Base-by-base conservation (phyloP, 1,284 basidiomycete species). In the Papiliotrema laurentii region DNA sequence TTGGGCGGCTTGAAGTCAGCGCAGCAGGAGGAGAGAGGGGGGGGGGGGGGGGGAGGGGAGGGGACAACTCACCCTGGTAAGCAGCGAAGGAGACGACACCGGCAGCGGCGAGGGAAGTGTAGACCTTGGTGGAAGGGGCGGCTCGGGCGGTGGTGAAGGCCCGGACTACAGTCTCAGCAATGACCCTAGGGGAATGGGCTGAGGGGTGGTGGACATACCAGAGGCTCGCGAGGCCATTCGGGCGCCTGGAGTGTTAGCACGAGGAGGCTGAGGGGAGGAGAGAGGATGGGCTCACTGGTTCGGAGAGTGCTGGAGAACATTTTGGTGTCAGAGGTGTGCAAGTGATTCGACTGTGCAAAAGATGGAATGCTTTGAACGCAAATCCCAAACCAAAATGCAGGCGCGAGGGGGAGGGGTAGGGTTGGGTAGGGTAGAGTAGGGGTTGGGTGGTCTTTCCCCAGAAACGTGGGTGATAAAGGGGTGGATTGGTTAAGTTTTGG, bases 291-390 rank as follows among this genome's bases (percentile, higher is more conserved):
- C 63, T 30, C 35, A 66, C 66, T 63, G 49, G 61, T 59, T 51
- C 67, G 60, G 56, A 69, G 51, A 43, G 67, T 59, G 63, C 59
- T 64, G 58, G 61, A 50, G 56, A 69, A 65, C 67, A 69, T 69
- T 37, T 46, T 61, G 41, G 28, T 48, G 47, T 25, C n/a, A n/a
- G 43, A 18, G 30, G 30, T 31, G 16, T 31, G 30, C 16, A 31
- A 16, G n/a, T n/a, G n/a, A n/a, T n/a, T n/a, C n/a, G n/a, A n/a
- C n/a, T n/a, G n/a, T n/a, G n/a, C n/a, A n/a, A n/a, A n/a, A n/a
- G n/a, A n/a, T n/a, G n/a, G n/a, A n/a, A n/a, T n/a, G n/a, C n/a
- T n/a, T n/a, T n/a, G n/a, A n/a, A n/a, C n/a, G n/a, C n/a, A n/a
- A n/a, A n/a, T n/a, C n/a, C n/a, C n/a, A n/a, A n/a, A n/a, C n/a